Evolutionary conservation across 2,329 filamentous ascomycete species (phyloP).

Genomic region (Neoarthrinium moseri): DNA sequence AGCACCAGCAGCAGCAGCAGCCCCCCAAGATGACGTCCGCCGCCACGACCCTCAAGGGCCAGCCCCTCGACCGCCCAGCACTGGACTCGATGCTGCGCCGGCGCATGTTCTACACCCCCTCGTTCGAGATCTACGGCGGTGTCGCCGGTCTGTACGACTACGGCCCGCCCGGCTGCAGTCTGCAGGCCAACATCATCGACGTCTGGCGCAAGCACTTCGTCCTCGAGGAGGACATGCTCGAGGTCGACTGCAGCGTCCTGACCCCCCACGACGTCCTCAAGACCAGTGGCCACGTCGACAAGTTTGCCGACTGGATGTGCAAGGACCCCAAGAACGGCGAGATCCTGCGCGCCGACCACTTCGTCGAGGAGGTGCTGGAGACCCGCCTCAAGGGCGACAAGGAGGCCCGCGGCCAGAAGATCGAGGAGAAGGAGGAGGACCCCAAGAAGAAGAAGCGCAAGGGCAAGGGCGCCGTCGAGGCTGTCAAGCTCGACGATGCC

Average conservation of each 20-base stretch:
- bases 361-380: constrained; percentile 93
- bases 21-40: constrained; percentile 43
- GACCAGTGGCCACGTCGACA: constrained; percentile 94
- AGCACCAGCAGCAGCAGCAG: neutral
- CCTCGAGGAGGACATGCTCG: constrained; percentile 90
- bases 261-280: constrained; percentile 93
- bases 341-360: constrained; percentile 92
- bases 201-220: constrained; percentile 93
- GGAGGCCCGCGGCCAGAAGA: constrained; percentile 81
- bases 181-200: constrained; percentile 86
- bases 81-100: constrained; percentile 86
- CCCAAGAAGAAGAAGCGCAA: constrained; percentile 84
- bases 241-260: constrained; percentile 90
- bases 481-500: constrained; percentile 82
- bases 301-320: constrained; percentile 99
- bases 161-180: constrained; percentile 81
- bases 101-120: constrained; percentile 90
- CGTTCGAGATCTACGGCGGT: constrained; percentile 93
- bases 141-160: constrained; percentile 91
- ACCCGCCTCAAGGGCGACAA: constrained; percentile 84
- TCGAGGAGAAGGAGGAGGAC: constrained; percentile 73
- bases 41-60: constrained; percentile 79
- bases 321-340: constrained; percentile 98
- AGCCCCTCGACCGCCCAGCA: constrained; percentile 78
- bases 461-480: constrained; percentile 71